Base-by-base conservation (phyloP, 192 early-diverging fungal genomes). In the Spinellus fusiger region DNA sequence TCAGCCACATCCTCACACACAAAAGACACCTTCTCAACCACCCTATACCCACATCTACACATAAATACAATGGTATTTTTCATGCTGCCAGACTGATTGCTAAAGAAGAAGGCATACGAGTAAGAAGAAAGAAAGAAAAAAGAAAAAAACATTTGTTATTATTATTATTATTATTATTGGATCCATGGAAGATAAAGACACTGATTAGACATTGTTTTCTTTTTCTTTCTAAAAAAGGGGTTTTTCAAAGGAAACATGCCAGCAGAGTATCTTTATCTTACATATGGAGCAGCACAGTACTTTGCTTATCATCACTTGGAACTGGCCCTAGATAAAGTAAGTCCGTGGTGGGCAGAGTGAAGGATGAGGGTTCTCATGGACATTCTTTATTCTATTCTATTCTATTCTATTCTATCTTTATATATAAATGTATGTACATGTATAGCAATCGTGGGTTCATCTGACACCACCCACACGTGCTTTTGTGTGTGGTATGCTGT, bases 171-270 rank as follows among this genome's bases (percentile, higher is more conserved):
- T 22, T 0, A 15, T 62, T 20, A 32, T 13, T 23, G 15, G 4
- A 1, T 13, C 2, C 0, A 1, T 16, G 28, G 33, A 29, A 38
- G 3, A 25, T 35, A 15, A 23, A 33, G 35, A 27, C 16, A 13
- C 16, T 12, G 4, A 23, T 47, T 7, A 25, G 29, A n/a, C 51
- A 27, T 37, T 38, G 56, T 35, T 16, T 18, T 15, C 7, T 57
- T 4, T 57, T 33, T 25, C 20, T 62, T 49, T 32, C 59, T n/a
- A n/a, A n/a, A n/a, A n/a, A n/a, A 85, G 75, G 93, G 85, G 10
- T 74, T 96, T 33, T 98, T 90, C 83, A 96, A 96, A 55, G 95
- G 95, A 32, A 98, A 98, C 49, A 70, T 91, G 65, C 83, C 92
- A 0, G 95, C 95, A 13, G 90, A 91, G 69, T 93, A 89, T 55